phyloP scores from a whole-genome alignment of 305 asterid species.

The Coffea humblotiana region DNA sequence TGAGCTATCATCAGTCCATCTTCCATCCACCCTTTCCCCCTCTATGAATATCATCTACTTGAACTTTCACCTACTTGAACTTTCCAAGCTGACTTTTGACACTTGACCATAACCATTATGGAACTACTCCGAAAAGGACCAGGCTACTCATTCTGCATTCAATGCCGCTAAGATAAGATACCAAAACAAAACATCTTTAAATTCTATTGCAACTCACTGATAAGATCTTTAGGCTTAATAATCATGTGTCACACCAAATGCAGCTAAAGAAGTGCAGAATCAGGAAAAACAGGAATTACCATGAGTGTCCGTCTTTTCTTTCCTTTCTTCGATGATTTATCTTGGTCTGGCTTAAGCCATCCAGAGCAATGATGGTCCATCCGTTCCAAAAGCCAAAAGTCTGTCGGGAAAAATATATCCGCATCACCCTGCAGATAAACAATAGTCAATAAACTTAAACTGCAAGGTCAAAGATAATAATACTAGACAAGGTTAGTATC shows the following conservation, averaged over 20 bases:
- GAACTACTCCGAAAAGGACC: not conserved
- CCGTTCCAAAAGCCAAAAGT: constrained; percentile 83
- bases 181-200: not conserved
- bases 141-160: not conserved
- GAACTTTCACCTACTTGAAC: not conserved
- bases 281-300: constrained; percentile 44
- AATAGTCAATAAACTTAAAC: not conserved
- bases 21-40: not conserved
- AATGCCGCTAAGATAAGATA: not conserved
- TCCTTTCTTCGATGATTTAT: constrained; percentile 57
- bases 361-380: constrained; percentile 94
- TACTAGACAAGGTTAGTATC: not conserved
- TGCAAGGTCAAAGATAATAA: not conserved
- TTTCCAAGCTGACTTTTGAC: not conserved
- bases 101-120: not conserved
- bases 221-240: not conserved
- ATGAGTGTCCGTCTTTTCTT: constrained; percentile 83
- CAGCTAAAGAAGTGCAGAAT: constrained; percentile 6
- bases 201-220: not conserved
- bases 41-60: not conserved
- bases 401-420: constrained; percentile 95
- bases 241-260: not conserved
- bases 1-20: not conserved
- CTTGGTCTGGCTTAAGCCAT: constrained; percentile 51
- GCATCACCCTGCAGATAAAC: constrained; percentile 79